Percentiles rank a stretch among this genome's conserved stretches.
phyloP scores from a whole-genome alignment of 73 alveolate species.

The Effrenium voratum region DNA sequence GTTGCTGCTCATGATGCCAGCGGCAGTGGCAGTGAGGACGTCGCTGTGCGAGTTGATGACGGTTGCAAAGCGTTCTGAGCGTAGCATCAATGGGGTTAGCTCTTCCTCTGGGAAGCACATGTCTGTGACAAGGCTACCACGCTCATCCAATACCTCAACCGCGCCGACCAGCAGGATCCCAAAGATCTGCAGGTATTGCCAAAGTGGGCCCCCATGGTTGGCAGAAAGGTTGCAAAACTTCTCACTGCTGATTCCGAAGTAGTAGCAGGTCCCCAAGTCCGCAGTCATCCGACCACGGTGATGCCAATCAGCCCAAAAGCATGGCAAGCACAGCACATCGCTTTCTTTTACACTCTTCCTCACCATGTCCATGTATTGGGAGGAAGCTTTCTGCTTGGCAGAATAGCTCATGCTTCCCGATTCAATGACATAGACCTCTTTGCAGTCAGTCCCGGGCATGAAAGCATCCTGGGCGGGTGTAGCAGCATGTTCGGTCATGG shows the following conservation, averaged over 20 bases:
- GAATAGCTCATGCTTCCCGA: constrained; percentile 42
- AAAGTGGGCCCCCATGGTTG: constrained; percentile 44
- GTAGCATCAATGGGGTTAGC: neutral
- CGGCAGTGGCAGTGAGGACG: too few species aligned
- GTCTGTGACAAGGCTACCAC: neutral
- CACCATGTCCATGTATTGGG: constrained; percentile 28
- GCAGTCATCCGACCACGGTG: constrained; percentile 55
- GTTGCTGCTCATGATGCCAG: too few species aligned
- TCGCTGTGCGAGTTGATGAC: constrained; percentile 13
- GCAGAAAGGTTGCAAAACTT: constrained; percentile 31
- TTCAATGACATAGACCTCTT: constrained; percentile 21
- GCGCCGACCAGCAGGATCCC: constrained; percentile 57
- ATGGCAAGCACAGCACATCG: constrained; percentile 46
- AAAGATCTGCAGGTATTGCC: constrained; percentile 64
- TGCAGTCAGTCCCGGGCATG: constrained; percentile 47
- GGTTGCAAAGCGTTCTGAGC: constrained; percentile 41
- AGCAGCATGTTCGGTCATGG: constrained; percentile 19
- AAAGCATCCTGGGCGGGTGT: constrained; percentile 81
- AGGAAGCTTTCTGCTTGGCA: constrained; percentile 1
- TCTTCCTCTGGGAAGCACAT: constrained; percentile 13
- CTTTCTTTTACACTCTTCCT: neutral
- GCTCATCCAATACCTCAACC: constrained; percentile 20
- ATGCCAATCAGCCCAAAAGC: constrained; percentile 86
- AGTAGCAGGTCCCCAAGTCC: constrained; percentile 49
- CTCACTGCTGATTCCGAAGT: constrained; percentile 25